Evolutionary conservation across 2,329 filamentous ascomycete genomes (phyloP).

Genomic region (Grosmannia huntii): DNA sequence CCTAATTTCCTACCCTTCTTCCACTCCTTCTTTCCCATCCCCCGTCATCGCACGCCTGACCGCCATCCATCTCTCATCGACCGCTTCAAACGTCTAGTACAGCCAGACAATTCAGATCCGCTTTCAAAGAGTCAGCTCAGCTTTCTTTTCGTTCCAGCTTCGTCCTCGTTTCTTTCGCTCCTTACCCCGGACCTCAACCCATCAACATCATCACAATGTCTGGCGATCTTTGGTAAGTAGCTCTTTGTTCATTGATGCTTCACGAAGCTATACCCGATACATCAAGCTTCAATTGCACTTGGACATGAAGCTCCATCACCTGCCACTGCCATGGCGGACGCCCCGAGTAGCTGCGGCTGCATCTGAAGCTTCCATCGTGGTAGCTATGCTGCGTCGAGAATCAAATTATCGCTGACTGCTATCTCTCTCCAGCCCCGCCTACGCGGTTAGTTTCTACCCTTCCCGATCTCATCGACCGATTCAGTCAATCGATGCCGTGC

Average conservation of each 20-base stretch:
- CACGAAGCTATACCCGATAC: neutral
- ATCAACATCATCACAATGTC: constrained; percentile 10
- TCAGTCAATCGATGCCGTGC: neutral
- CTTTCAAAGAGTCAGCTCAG: neutral
- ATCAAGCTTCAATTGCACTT: neutral
- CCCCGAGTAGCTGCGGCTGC: neutral
- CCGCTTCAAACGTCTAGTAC: neutral
- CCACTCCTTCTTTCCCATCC: constrained; percentile 6
- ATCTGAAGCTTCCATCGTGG: neutral
- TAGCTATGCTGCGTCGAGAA: neutral
- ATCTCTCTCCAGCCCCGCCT: constrained; percentile 63
- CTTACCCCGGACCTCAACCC: neutral
- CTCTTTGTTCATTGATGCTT: neutral
- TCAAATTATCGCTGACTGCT: constrained; percentile 5
- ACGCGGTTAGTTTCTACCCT: constrained; percentile 68
- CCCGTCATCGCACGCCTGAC: neutral
- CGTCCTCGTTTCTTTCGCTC: constrained; percentile 2
- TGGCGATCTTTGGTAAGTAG: constrained; percentile 12
- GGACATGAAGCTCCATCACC: neutral
- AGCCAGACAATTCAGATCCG: neutral
- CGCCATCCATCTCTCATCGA: constrained; percentile 8
- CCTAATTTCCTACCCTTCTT: constrained; percentile 2
- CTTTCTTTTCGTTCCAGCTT: neutral
- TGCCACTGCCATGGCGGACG: neutral
- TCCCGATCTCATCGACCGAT: constrained; percentile 8